Percentiles rank a stretch among this genome's conserved stretches.
phyloP scores from a whole-genome alignment of 75 land plant species.

The Cunninghamia lanceolata region DNA sequence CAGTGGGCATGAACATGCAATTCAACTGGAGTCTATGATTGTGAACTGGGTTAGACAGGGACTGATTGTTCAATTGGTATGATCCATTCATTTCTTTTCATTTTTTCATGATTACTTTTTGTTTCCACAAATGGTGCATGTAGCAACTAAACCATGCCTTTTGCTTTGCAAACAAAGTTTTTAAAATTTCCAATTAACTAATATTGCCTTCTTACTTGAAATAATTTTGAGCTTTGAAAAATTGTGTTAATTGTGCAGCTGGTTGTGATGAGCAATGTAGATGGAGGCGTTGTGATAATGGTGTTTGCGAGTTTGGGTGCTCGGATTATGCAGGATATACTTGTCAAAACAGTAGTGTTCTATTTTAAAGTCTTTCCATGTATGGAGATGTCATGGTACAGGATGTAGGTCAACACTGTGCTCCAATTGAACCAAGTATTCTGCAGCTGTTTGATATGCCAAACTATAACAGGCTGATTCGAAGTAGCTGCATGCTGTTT shows the following conservation, averaged over 20 bases:
- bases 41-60: conserved; percentile 81
- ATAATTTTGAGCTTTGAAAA: conserved; percentile 2
- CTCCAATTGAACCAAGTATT: conserved; percentile 90
- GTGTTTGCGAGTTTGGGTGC: conserved; percentile 94
- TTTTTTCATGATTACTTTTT: neutral
- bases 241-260: conserved; percentile 46
- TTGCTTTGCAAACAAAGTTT: neutral
- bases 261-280: conserved; percentile 95
- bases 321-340: conserved; percentile 98
- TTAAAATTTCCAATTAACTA: neutral
- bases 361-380: conserved; percentile 65
- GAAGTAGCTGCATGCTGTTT: conserved; percentile 54
- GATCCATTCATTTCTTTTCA: neutral
- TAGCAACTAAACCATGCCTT: neutral
- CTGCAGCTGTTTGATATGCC: conserved; percentile 86
- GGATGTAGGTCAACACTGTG: conserved; percentile 88
- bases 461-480: conserved; percentile 83
- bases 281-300: conserved; percentile 99
- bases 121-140: neutral
- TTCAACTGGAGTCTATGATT: conserved; percentile 65
- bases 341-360: conserved; percentile 83
- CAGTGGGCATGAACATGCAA: conserved; percentile 73
- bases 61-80: conserved; percentile 95
- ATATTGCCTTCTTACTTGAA: neutral
- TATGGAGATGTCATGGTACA: conserved; percentile 77